Evolutionary conservation across 2,329 filamentous ascomycete genomes (phyloP), one percentile per base, ranked within the genome.

Genomic region (Chlorencoelia australis): DNA sequence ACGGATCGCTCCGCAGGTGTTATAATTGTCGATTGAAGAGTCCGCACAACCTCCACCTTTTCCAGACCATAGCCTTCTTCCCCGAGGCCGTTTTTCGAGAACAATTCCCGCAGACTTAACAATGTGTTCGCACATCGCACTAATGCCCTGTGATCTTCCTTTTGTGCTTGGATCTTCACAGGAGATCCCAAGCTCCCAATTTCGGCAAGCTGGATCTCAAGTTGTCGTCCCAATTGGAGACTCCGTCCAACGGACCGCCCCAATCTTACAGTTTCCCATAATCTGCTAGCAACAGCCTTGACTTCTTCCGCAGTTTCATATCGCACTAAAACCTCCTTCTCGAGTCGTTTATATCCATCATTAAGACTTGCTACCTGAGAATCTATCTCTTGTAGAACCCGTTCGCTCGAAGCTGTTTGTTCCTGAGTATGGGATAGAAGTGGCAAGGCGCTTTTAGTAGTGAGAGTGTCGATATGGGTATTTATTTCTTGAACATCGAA

Each of bases 401-500:
- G 70, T 34, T 71, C 69, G 47, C 82, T 86, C 2, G 86, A 77
- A 20, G 75, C 69, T 10, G 78, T 82, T 58, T 91, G 83, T 28
- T 74, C 65, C 42, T 77, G 70, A 3, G 88, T 93, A 59, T 95
- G 73, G 19, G 77, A 66, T 14, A 98, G 71, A 18, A 98, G 69
- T 0, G 87, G 83, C 0, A 89, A 65, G 3, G 91, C 87, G 18
- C 80, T 83, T 45, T 82, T 79, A 2, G 87, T 91, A 5, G 89
- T 93, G 26, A 96, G 71, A 3, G 75, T 73, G 59, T 98, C 86
- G 45, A 98, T 94, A 57, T 94, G 87, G 0, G 88, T 94, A 62
- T 96, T 89, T 47, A 98, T 82, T 61, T 96, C 91, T 57, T 96
- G 91, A 3, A 91, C 80, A 61, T 98, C 91, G 62, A 98, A 98